Percentiles rank a stretch among this genome's conserved stretches.
These are phyloP conservation scores for Lentinula aciculospora DNA, from an alignment of 768 basidiomycete species.

Conservation along the genomic window DNA sequence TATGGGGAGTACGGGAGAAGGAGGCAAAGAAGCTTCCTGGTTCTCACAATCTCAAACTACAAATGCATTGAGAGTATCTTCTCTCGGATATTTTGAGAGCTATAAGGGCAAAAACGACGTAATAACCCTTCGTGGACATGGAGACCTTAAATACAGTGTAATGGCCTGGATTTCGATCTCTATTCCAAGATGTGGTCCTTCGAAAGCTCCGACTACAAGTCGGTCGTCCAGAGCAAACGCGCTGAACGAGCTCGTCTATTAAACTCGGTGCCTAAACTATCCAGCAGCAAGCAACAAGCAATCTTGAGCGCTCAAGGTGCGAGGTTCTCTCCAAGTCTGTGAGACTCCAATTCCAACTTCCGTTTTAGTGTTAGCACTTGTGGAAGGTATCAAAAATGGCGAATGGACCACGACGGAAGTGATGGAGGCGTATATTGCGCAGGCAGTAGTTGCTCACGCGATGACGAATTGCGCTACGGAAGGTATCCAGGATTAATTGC, in stretches of 20 bases:
- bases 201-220: not conserved
- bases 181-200: not conserved
- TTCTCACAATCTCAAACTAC: not conserved
- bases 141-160: no score
- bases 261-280: not conserved
- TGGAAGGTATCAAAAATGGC: constrained; percentile 28
- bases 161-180: not conserved
- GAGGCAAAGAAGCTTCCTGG: not conserved
- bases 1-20: not conserved
- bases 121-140: not conserved
- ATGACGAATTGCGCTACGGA: constrained; percentile 78
- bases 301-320: not conserved
- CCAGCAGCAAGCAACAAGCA: not conserved
- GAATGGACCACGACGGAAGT: constrained; percentile 43
- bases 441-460: constrained; percentile 49
- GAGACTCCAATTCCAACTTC: not conserved
- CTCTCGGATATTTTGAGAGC: not conserved
- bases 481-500: constrained; percentile 33
- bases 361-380: constrained; percentile 33
- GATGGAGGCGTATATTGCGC: constrained; percentile 35
- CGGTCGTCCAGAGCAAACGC: not conserved
- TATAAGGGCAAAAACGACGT: not conserved
- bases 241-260: not conserved
- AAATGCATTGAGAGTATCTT: not conserved
- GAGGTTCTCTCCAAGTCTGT: no score